Conservation (phyloP, 768 basidiomycete genomes). For the Lentinula sp. region DNA sequence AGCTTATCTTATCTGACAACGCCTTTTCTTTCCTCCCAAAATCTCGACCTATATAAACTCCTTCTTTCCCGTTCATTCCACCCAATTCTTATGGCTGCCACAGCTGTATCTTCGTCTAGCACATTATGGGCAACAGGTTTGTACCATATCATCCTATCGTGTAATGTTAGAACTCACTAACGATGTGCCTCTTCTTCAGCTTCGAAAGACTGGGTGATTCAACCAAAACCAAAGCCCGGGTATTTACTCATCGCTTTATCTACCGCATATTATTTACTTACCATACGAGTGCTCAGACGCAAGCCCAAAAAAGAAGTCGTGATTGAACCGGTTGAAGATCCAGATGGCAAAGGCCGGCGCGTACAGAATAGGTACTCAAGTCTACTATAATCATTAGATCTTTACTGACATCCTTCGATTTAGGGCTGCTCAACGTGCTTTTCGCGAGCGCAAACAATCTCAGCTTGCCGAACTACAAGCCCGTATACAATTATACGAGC, state of each 20-base stretch:
- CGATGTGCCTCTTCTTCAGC: constrained; percentile 30
- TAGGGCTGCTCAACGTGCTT: constrained; percentile 85
- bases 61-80: constrained; percentile 13
- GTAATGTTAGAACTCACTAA: background rate
- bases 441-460: constrained; percentile 84
- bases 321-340: constrained; percentile 15
- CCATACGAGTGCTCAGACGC: constrained; percentile 19
- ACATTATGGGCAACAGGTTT: constrained; percentile 75
- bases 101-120: constrained; percentile 38
- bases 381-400: background rate
- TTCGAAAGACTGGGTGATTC: constrained; percentile 87
- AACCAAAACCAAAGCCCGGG: constrained; percentile 81
- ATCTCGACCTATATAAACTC: constrained; percentile 15
- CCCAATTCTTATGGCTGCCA: constrained; percentile 16
- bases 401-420: constrained; percentile 4
- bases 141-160: constrained; percentile 9
- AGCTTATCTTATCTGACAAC: constrained; percentile 51
- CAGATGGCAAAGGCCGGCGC: constrained; percentile 58
- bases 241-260: background rate
- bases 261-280: background rate
- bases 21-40: constrained; percentile 5
- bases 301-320: constrained; percentile 74
- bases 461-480: constrained; percentile 86
- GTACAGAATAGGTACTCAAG: constrained; percentile 63
- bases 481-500: constrained; percentile 78